phyloP scores from a whole-genome alignment of 306 rosid species.

The Glycine latifolia region DNA sequence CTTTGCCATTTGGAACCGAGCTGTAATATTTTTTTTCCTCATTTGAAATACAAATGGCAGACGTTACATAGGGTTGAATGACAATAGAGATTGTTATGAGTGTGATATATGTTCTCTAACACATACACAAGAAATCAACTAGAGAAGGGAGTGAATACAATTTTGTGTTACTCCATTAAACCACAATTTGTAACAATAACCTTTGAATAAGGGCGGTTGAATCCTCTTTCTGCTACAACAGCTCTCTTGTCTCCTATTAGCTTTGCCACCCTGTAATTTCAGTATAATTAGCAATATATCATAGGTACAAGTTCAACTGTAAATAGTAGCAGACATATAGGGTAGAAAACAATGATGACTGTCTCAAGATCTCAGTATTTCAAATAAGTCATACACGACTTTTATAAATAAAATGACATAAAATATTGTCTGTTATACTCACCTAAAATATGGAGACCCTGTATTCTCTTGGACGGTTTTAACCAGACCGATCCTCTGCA shows the following conservation, averaged over 20 bases:
- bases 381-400: constrained; percentile 37
- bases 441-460: constrained; percentile 85
- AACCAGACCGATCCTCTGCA: constrained; percentile 70
- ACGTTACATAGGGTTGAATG: constrained; percentile 9
- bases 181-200: constrained; percentile 74
- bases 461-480: constrained; percentile 85
- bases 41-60: constrained; percentile 24
- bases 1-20: constrained; percentile 30
- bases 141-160: constrained; percentile 31
- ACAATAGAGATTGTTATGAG: constrained; percentile 36
- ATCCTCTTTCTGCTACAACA: constrained; percentile 87
- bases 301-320: not conserved
- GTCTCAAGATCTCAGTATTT: not conserved
- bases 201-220: constrained; percentile 84
- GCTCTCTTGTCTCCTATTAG: constrained; percentile 90
- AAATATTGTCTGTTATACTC: constrained; percentile 34
- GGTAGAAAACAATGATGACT: not conserved
- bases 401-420: constrained; percentile 40
- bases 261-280: constrained; percentile 79
- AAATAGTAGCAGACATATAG: not conserved
- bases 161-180: constrained; percentile 48
- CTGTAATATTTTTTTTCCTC: constrained; percentile 23
- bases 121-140: constrained; percentile 23
- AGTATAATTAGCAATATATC: constrained; percentile 31
- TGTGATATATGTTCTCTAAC: constrained; percentile 32